Conservation (phyloP, 192 early-diverging fungal species). For the Coemansia sp. region DNA sequence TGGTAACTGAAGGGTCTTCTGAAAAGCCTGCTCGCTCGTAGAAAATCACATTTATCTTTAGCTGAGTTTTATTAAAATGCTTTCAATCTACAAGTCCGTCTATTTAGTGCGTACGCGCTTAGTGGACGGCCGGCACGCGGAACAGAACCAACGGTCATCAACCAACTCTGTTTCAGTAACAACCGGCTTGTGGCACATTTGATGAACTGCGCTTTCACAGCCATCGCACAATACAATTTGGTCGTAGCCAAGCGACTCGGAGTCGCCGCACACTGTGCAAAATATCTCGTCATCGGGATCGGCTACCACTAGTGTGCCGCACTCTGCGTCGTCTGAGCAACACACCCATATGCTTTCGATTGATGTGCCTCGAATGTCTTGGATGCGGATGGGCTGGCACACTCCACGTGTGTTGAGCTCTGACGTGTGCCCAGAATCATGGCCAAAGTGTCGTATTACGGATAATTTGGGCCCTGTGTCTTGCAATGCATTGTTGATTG, state of each 20-base stretch:
- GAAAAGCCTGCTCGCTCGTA: no score
- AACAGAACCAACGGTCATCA: constrained; percentile 48
- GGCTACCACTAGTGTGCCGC: constrained; percentile 36
- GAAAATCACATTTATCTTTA: no score
- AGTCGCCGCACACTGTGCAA: constrained; percentile 26
- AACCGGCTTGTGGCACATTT: constrained; percentile 46
- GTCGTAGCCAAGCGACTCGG: constrained; percentile 42
- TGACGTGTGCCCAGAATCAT: constrained; percentile 29
- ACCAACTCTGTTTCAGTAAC: constrained; percentile 44
- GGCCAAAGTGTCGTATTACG: constrained; percentile 41
- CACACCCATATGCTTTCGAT: constrained; percentile 53
- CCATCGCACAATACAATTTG: constrained; percentile 53
- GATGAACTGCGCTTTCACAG: constrained; percentile 51
- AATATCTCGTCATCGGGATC: constrained; percentile 53
- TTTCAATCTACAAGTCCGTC: not conserved
- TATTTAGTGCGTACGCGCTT: constrained; percentile 24
- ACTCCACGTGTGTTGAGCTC: constrained; percentile 20
- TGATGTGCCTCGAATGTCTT: constrained; percentile 29
- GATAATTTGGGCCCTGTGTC: not conserved
- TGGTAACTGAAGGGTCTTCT: not conserved
- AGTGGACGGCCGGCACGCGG: constrained; percentile 15
- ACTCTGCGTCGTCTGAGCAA: constrained; percentile 30
- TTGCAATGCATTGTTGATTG: not conserved
- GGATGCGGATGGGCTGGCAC: constrained; percentile 22
- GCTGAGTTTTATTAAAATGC: no score